Evolutionary conservation across 2,329 filamentous ascomycete species (phyloP).

Genomic region (Colletotrichum cuscutae): DNA sequence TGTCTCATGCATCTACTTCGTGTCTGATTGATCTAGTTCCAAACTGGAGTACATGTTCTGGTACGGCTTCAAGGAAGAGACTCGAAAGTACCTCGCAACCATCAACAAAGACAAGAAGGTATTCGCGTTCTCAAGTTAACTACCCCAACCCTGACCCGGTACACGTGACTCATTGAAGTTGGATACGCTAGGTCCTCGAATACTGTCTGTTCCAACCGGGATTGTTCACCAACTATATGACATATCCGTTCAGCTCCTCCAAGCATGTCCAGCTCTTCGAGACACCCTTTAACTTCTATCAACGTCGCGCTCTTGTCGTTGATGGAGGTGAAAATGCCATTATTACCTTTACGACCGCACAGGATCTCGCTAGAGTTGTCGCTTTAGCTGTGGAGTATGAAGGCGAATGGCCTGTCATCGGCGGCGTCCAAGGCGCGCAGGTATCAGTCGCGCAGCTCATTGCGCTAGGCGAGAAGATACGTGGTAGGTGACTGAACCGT

Average conservation of each 20-base stretch:
- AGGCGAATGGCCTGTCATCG: conserved; percentile 52
- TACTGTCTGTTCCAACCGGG: conserved; percentile 67
- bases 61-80: conserved; percentile 61
- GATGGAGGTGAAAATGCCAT: conserved; percentile 53
- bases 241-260: conserved; percentile 57
- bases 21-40: not conserved
- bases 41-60: conserved; percentile 52
- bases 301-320: conserved; percentile 52
- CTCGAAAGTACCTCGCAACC: conserved; percentile 59
- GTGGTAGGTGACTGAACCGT: conserved; percentile 44
- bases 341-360: conserved; percentile 55
- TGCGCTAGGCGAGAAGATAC: conserved; percentile 50
- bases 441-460: conserved; percentile 50
- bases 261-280: conserved; percentile 55
- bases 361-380: conserved; percentile 54
- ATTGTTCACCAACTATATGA: conserved; percentile 65
- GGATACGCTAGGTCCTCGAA: conserved; percentile 57
- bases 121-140: not conserved
- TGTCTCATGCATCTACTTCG: not conserved
- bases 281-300: conserved; percentile 50
- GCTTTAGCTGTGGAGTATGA: conserved; percentile 54
- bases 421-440: conserved; percentile 53
- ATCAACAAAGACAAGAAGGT: conserved; percentile 60
- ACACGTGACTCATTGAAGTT: not conserved
- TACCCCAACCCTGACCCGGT: not conserved